Base-by-base conservation (phyloP, 164 flowering plant species). In the Chimonanthus salicifolius region DNA sequence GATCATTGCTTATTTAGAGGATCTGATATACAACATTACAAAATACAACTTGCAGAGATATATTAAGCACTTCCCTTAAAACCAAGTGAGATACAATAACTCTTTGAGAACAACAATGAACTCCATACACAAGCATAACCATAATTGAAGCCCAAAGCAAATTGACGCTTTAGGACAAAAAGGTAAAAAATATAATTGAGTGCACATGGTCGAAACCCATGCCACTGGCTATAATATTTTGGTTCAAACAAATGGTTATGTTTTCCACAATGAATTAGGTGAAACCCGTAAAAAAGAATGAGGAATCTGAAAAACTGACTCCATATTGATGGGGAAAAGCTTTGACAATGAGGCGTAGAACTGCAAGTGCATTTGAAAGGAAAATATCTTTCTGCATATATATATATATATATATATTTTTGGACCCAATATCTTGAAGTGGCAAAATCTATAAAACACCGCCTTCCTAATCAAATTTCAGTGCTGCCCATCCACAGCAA, bases 1-100 rank as follows among this genome's bases (percentile, higher is more conserved):
- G 33, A 0, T 33, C 2, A 33, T 33, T 74, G 87, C 89, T 21
- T 9, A 43, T 33, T 63, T 5, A 63, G 44, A 33, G 33, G 33
- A 33, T 33, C 43, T 21, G 44, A 18, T 9, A 63, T 8, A 63
- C 6, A 33, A 18, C 21, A 33, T 33, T 33, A 33, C 33, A 33
- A 33, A 33, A 1, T 33, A 1, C 33, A 33, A 33, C 33, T 33
- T 33, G 33, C 33, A 33, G 0, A 33, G 33, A 33, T 33, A 33
- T 33, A 33, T 33, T 33, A 33, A 33, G 33, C 33, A 21, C 66
- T 5, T 21, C 44, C 43, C 9, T 63, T 18, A 15, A 18, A 8
- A 18, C 18, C 10, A 21, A 63, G 7, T 15, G 18, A 21, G 44
- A 63, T 8, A 21, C 43, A 63, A n/a, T 8, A 8, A 21, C 44